Percentiles rank a stretch among this genome's conserved stretches.
These are phyloP conservation scores for Trichoderma pleuroti DNA, from an alignment of 2,329 filamentous ascomycete genomes.

Conservation along the genomic window DNA sequence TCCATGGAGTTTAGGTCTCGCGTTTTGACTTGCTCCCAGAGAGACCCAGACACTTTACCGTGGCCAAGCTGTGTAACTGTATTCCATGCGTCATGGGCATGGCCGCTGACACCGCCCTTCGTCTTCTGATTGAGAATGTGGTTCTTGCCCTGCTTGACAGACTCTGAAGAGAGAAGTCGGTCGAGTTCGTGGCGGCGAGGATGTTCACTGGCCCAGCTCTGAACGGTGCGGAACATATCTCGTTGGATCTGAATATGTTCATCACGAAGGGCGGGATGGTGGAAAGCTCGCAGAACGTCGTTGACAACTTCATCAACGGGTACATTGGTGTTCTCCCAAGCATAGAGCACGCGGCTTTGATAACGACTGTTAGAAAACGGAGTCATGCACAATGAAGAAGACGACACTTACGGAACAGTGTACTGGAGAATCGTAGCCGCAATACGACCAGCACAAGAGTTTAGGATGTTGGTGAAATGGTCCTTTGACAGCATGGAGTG, in stretches of 20 bases:
- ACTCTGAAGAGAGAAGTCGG: constrained; percentile 73
- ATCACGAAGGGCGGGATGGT: constrained; percentile 82
- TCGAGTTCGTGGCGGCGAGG: constrained; percentile 67
- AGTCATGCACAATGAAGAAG: neutral
- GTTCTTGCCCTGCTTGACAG: constrained; percentile 79
- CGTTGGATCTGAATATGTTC: constrained; percentile 74
- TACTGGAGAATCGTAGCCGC: constrained; percentile 79
- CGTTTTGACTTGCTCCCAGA: constrained; percentile 60
- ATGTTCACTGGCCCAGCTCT: constrained; percentile 72
- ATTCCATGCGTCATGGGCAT: constrained; percentile 44
- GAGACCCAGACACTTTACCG: constrained; percentile 55
- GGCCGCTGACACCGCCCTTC: constrained; percentile 33
- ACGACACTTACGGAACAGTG: constrained; percentile 63
- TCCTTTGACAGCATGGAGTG: constrained; percentile 83
- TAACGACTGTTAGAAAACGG: neutral
- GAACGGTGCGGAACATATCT: constrained; percentile 84
- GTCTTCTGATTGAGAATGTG: constrained; percentile 50
- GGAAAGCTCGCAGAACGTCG: constrained; percentile 79
- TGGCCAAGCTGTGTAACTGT: constrained; percentile 46
- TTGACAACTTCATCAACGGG: constrained; percentile 78
- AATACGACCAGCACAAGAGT: constrained; percentile 71
- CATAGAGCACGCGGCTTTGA: constrained; percentile 71
- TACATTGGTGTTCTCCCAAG: constrained; percentile 85
- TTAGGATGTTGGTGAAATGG: constrained; percentile 76
- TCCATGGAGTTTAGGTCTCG: constrained; percentile 56